Evolutionary conservation across 139 green algal species (phyloP).

Genomic region (Asterochloris erici): DNA sequence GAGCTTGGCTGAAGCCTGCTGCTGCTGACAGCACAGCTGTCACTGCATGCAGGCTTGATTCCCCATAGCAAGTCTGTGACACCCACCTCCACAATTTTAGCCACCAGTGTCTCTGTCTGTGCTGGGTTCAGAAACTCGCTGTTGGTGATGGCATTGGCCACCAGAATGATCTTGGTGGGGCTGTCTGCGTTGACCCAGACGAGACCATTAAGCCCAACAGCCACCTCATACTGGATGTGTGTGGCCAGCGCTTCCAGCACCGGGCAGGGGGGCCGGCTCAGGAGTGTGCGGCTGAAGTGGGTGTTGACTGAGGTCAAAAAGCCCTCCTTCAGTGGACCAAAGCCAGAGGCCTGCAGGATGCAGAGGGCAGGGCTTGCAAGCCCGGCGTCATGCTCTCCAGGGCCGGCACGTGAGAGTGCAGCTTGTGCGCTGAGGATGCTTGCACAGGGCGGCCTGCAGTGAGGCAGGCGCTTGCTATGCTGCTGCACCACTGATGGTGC

Average conservation of each 20-base stretch:
- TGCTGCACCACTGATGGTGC: too few species aligned
- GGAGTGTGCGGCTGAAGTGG: conserved; percentile 39
- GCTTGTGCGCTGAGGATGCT: too few species aligned
- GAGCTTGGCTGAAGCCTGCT: too few species aligned
- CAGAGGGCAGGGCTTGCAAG: too few species aligned
- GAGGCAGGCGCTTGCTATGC: too few species aligned
- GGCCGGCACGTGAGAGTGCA: too few species aligned
- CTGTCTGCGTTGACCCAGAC: conserved; percentile 59
- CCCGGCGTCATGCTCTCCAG: too few species aligned
- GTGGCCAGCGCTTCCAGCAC: conserved; percentile 54
- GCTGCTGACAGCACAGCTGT: too few species aligned
- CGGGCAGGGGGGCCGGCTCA: conserved; percentile 32
- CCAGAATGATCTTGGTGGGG: conserved; percentile 33
- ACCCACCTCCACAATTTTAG: conserved; percentile 13
- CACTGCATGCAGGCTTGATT: too few species aligned
- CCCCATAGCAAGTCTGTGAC: too few species aligned
- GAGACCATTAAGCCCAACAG: conserved; percentile 71
- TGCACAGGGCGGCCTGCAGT: too few species aligned
- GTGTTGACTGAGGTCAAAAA: conserved; percentile 32
- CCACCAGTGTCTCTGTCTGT: conserved; percentile 36
- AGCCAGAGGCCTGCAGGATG: conserved; percentile 42
- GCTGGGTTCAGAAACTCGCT: conserved; percentile 26
- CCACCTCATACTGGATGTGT: conserved; percentile 69
- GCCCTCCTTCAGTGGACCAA: conserved; percentile 67
- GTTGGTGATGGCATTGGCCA: conserved; percentile 32